A percentile compares a stretch with the other conserved stretches of the same genome.
Evolutionary conservation across 176 grass and related monocot species (phyloP).

Genomic region (Triticum monococcum): DNA sequence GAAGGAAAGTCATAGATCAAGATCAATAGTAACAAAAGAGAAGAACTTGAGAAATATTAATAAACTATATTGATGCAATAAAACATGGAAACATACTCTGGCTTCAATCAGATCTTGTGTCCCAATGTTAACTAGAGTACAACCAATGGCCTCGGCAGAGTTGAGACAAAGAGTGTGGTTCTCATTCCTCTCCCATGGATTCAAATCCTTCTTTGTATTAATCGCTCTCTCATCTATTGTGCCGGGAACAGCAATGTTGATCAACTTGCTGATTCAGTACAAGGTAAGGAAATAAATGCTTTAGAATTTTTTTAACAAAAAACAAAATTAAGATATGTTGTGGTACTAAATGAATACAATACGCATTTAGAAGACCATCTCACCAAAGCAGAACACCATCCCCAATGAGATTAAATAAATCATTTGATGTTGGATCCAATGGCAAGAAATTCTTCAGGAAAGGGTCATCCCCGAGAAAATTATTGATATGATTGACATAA

Average conservation of each 20-base stretch:
- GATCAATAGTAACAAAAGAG: neutral
- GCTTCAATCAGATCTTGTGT: conserved; percentile 98
- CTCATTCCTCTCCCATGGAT: conserved; percentile 98
- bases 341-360: neutral
- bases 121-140: conserved; percentile 97
- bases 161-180: conserved; percentile 97
- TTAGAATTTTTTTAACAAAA: neutral
- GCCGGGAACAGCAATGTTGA: conserved; percentile 88
- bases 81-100: conserved; percentile 52
- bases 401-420: conserved; percentile 70
- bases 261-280: conserved; percentile 75
- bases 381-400: conserved; percentile 97
- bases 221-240: conserved; percentile 98
- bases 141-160: conserved; percentile 96
- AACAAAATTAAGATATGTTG: neutral
- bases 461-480: conserved; percentile 77
- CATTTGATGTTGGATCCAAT: conserved; percentile 63
- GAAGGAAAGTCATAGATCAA: neutral
- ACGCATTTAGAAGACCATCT: conserved; percentile 12
- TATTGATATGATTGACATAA: conserved; percentile 95
- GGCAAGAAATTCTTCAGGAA: conserved; percentile 94
- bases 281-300: conserved; percentile 4
- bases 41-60: conserved; percentile 1
- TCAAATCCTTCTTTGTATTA: conserved; percentile 80
- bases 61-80: neutral